Evolutionary conservation across 352 stramenopile genomes (phyloP).

Genomic region (Phytophthora podocarpi): DNA sequence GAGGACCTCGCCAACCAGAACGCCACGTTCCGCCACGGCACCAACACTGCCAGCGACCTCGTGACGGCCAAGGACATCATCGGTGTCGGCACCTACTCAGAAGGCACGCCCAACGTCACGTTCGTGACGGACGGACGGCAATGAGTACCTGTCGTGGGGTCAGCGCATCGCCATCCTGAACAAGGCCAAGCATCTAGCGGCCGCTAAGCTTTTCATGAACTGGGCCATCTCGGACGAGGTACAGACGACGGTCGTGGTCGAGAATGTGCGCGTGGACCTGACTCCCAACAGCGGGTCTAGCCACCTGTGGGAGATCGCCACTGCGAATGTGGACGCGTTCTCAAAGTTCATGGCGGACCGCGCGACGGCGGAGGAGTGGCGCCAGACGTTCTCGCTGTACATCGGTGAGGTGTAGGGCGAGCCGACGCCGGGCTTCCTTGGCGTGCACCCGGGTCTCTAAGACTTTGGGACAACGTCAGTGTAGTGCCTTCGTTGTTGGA

Average conservation of each 20-base stretch:
- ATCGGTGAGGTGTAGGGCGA: conserved; percentile 57
- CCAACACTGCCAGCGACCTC: conserved; percentile 34
- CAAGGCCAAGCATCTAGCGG: conserved; percentile 55
- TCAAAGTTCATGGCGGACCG: conserved; percentile 56
- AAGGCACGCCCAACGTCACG: conserved; percentile 22
- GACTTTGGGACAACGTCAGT: too few relatives aligned
- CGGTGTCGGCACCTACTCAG: conserved; percentile 23
- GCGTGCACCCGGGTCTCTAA: conserved; percentile 46
- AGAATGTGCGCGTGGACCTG: conserved; percentile 48
- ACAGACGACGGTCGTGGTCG: conserved; percentile 33
- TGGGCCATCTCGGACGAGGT: conserved; percentile 46
- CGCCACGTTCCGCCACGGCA: conserved; percentile 40
- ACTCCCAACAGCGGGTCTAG: conserved; percentile 28
- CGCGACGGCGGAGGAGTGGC: conserved; percentile 42
- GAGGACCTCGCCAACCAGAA: conserved; percentile 46
- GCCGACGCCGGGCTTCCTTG: conserved; percentile 41
- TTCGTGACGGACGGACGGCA: conserved; percentile 33
- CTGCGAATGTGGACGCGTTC: conserved; percentile 42
- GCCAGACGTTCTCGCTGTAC: conserved; percentile 56
- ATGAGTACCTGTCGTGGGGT: conserved; percentile 47
- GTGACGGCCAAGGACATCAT: conserved; percentile 38
- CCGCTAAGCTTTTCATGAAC: conserved; percentile 66
- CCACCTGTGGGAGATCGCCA: conserved; percentile 40
- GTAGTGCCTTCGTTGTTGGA: too few relatives aligned
- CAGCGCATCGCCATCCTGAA: conserved; percentile 64